Conservation (phyloP, 768 basidiomycete species). For the Tubosaeta sp. region DNA sequence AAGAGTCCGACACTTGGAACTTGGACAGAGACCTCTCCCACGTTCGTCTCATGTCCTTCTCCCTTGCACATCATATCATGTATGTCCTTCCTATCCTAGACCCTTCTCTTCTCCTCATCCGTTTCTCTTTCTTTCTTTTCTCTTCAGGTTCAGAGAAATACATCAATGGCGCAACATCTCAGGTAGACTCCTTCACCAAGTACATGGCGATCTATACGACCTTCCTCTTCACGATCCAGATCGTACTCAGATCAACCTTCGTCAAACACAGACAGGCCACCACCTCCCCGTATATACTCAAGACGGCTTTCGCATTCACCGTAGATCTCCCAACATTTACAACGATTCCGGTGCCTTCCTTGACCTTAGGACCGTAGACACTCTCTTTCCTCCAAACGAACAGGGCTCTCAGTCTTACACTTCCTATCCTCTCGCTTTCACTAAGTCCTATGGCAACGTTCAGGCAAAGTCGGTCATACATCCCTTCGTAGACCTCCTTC, state of each 20-base stretch:
- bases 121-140: background rate
- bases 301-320: background rate
- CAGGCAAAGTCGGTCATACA: background rate
- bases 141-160: background rate
- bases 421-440: conserved; percentile 4
- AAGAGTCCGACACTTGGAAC: background rate
- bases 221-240: background rate
- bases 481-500: background rate
- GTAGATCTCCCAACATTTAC: background rate
- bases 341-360: background rate
- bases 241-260: background rate
- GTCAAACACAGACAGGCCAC: background rate
- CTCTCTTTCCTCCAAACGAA: background rate
- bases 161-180: background rate
- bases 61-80: conserved; percentile 2
- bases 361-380: background rate
- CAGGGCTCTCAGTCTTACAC: background rate
- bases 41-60: background rate
- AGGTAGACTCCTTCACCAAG: accelerated
- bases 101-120: too few species aligned
- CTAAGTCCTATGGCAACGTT: background rate
- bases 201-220: background rate
- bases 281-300: background rate
- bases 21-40: background rate
- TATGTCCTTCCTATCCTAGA: background rate